phyloP scores from a whole-genome alignment of 2,329 filamentous ascomycete species.

The Claviceps pazoutovae region DNA sequence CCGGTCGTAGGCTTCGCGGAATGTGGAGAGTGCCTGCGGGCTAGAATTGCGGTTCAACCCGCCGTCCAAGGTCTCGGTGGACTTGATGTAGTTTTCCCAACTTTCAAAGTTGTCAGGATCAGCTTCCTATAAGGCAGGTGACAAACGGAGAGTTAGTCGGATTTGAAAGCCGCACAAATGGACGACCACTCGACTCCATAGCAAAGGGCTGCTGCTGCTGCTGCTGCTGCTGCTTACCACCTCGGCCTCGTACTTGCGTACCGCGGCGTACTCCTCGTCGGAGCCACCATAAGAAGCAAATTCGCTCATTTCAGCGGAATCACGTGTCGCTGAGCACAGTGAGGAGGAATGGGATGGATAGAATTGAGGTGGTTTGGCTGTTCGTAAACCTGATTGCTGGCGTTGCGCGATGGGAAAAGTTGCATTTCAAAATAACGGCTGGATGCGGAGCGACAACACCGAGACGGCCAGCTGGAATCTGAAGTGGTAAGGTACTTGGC shows the following conservation, averaged over 20 bases:
- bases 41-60: constrained; percentile 94
- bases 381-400: not conserved
- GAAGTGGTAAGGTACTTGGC: not conserved
- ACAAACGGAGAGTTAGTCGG: constrained; percentile 2
- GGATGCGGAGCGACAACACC: not conserved
- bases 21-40: constrained; percentile 77
- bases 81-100: constrained; percentile 85
- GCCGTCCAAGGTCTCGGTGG: constrained; percentile 74
- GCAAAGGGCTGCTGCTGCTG: not conserved
- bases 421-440: constrained; percentile 2
- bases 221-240: constrained; percentile 43
- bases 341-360: not conserved
- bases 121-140: constrained; percentile 28
- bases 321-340: constrained; percentile 1
- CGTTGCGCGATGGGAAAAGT: not conserved
- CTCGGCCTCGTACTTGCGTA: constrained; percentile 64
- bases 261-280: constrained; percentile 70
- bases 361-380: not conserved
- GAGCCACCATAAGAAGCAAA: constrained; percentile 55
- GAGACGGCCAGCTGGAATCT: not conserved
- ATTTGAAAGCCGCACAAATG: not conserved
- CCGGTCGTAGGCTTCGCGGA: constrained; percentile 77
- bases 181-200: not conserved
- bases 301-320: constrained; percentile 46
- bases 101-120: constrained; percentile 85